Base-by-base conservation (phyloP, 2,329 filamentous ascomycete species). In the Alternaria gaisen region DNA sequence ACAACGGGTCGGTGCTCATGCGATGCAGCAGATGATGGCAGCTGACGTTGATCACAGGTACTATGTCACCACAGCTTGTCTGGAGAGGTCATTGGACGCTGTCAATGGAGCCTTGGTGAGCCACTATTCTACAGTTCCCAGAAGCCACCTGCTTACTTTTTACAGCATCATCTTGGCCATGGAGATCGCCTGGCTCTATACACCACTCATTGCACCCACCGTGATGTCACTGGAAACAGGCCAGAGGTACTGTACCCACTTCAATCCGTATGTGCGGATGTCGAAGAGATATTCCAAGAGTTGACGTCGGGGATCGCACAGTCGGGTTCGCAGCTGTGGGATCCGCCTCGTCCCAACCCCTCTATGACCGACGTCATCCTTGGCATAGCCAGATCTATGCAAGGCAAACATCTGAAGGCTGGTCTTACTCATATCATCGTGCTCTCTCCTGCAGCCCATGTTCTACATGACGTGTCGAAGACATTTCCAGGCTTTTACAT, bases 1-100 rank as follows among this genome's bases (percentile, higher is more conserved):
- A 80, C 59, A 80, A 79, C 52, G 74, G 75, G 77, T 79, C 65
- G 63, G 60, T 56, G 36, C 16, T 6, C 9, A n/a, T 7, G 11
- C 16, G 14, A 18, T 22, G 22, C 30, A 24, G 20, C 36, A 14
- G 5, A 24, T 6, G 16, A 44, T 38, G 16, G 22, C 24, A 26
- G 41, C 58, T 66, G 36, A 68, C 42, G 12, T 32, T 34, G 7
- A 16, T 2, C 43, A 22, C 28, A 77, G 73, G 1, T 75, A 74
- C 56, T 74, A 75, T 40, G 73, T 74, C 18, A 72, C 69, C 20
- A 62, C 62, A 12, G 66, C 71, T 3, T 73, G 70, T 40, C 65
- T 76, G 12, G 53, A 61, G 18, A 67, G 53, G 47, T 70, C 72
- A 2, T 32, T 69, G 1, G 58, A 70, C 18, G 64, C 58, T 2